phyloP scores from a whole-genome alignment of 371 early-diverging fungal species.

The Mycotypha africana region DNA sequence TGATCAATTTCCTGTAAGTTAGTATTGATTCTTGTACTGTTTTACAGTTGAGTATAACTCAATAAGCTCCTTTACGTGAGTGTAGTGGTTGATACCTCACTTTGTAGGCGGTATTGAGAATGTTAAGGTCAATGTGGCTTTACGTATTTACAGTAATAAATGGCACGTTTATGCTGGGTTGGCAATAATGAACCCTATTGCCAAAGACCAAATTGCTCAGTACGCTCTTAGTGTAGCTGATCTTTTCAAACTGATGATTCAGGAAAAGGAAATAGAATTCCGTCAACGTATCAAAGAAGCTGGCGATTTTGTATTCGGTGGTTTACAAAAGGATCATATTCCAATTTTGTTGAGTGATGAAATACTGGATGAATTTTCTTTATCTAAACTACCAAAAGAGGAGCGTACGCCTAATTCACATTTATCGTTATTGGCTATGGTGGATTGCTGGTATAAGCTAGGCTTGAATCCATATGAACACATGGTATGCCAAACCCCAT shows the following conservation, averaged over 20 bases:
- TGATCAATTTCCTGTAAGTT: constrained; percentile 70
- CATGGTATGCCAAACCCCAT: constrained; percentile 93
- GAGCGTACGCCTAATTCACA: constrained; percentile 85
- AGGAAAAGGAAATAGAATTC: constrained; percentile 80
- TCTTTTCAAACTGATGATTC: constrained; percentile 91
- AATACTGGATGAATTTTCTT: constrained; percentile 80
- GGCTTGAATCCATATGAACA: constrained; percentile 89
- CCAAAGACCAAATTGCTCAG: constrained; percentile 79
- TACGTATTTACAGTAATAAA: constrained; percentile 91
- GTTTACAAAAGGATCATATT: constrained; percentile 48
- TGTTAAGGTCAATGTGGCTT: constrained; percentile 87
- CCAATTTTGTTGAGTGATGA: constrained; percentile 77
- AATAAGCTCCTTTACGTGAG: background rate
- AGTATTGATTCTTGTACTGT: too few species aligned
- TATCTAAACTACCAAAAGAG: constrained; percentile 78
- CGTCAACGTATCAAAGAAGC: constrained; percentile 68
- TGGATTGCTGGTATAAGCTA: constrained; percentile 88
- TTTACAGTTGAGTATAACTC: background rate
- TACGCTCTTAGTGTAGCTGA: constrained; percentile 85
- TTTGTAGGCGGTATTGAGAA: constrained; percentile 94
- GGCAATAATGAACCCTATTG: constrained; percentile 91
- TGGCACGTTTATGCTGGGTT: constrained; percentile 97
- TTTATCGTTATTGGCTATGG: constrained; percentile 88
- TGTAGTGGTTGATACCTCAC: constrained; percentile 78
- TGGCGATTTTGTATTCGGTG: constrained; percentile 83